These are phyloP conservation scores for Prunus yedoensis DNA, from an alignment of 331 rosid species.

Conservation along the genomic window DNA sequence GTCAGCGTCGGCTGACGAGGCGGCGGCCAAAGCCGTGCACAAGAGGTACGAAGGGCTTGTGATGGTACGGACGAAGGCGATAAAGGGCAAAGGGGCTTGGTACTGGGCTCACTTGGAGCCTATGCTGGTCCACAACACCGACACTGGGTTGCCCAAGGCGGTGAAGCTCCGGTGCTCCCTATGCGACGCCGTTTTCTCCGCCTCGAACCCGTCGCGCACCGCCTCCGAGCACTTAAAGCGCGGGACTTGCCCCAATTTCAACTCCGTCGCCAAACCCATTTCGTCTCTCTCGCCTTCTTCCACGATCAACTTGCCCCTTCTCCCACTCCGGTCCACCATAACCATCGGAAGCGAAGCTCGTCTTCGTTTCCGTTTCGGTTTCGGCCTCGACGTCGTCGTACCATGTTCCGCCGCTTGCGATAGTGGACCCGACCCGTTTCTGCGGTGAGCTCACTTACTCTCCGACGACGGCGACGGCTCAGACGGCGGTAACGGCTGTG, in stretches of 20 bases:
- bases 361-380: constrained; percentile 23
- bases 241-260: constrained; percentile 92
- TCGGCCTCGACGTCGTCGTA: constrained; percentile 43
- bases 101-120: constrained; percentile 92
- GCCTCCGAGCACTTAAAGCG: constrained; percentile 95
- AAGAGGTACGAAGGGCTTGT: constrained; percentile 79
- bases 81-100: constrained; percentile 97
- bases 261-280: constrained; percentile 60
- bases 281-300: constrained; percentile 60
- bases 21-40: constrained; percentile 60
- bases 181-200: constrained; percentile 90
- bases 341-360: constrained; percentile 50
- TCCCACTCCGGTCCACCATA: constrained; percentile 19
- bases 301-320: constrained; percentile 30
- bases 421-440: constrained; percentile 52
- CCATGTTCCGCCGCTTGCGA: constrained; percentile 44
- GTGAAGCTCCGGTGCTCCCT: constrained; percentile 78
- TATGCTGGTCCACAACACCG: constrained; percentile 57
- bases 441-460: constrained; percentile 47
- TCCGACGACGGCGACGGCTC: constrained; percentile 28
- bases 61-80: constrained; percentile 78
- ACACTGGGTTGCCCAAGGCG: constrained; percentile 75
- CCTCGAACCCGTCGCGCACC: constrained; percentile 85
- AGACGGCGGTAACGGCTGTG: constrained; percentile 27
- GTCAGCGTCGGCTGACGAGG: constrained; percentile 46